These are phyloP conservation scores for Trichoderma pleuroti DNA, from an alignment of 2,329 filamentous ascomycete species.

Conservation along the genomic window DNA sequence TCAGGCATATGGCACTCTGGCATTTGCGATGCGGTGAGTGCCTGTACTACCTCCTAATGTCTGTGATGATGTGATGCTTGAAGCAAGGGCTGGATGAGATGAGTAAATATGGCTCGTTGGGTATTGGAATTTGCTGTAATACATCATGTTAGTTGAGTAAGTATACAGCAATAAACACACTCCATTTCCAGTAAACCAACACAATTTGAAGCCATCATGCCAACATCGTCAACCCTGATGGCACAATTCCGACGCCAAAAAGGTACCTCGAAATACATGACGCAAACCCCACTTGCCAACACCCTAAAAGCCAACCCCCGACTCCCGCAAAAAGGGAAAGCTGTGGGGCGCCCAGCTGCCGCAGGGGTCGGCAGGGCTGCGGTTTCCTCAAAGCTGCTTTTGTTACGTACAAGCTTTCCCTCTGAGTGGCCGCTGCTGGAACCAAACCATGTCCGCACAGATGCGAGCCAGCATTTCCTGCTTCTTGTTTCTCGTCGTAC, in stretches of 20 bases:
- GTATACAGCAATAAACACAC: not conserved
- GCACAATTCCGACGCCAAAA: not conserved
- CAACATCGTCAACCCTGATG: not conserved
- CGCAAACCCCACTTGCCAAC: not conserved
- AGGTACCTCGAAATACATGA: not conserved
- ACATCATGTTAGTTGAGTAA: not conserved
- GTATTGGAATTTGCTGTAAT: too few relatives aligned
- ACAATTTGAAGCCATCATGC: not conserved
- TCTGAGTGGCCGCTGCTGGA: not conserved
- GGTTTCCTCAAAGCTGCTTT: not conserved
- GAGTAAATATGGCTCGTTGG: not conserved
- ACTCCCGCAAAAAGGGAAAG: not conserved
- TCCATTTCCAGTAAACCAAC: not conserved
- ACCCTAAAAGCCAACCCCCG: not conserved
- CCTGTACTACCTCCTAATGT: not conserved
- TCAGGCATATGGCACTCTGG: not conserved
- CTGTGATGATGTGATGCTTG: not conserved
- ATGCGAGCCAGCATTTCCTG: not conserved
- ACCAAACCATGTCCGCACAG: not conserved
- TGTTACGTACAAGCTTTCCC: not conserved
- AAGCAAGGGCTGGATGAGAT: not conserved
- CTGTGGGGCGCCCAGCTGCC: not conserved
- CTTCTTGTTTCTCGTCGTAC: not conserved
- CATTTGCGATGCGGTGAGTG: not conserved
- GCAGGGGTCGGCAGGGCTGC: not conserved